Evolutionary conservation across 176 grass and related monocot species (phyloP).

Genomic region (Bonia amplexicaulis): DNA sequence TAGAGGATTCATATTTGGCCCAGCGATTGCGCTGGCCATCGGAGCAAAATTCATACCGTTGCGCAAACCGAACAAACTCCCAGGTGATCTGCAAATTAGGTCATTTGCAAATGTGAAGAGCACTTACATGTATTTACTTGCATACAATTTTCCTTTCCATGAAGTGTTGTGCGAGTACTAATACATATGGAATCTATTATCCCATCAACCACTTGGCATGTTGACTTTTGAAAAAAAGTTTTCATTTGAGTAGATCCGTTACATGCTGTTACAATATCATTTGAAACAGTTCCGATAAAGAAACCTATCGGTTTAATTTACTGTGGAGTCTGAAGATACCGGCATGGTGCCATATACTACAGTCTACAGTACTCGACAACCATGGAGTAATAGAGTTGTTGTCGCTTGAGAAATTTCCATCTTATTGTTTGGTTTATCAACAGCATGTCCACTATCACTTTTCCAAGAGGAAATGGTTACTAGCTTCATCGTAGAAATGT

Average conservation of each 20-base stretch:
- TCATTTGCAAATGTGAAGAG: neutral
- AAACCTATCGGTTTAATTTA: neutral
- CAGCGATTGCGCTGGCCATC: conserved; percentile 72
- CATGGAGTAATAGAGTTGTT: neutral
- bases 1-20: conserved; percentile 91
- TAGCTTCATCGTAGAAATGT: neutral
- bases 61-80: conserved; percentile 90
- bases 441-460: neutral
- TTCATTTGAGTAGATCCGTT: neutral
- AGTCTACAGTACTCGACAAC: neutral
- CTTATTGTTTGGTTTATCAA: neutral
- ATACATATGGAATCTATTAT: neutral
- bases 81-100: conserved; percentile 37
- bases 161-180: neutral
- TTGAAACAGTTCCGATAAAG: neutral
- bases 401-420: neutral
- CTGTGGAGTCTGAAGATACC: neutral
- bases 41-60: conserved; percentile 91
- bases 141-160: neutral
- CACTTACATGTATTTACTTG: neutral
- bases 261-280: neutral
- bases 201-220: neutral
- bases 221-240: neutral
- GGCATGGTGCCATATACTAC: neutral
- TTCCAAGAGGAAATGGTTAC: neutral